A percentile compares a stretch with the other conserved stretches of the same genome.
Conservation (phyloP, 768 basidiomycete species). For the Amylocystis lapponica region DNA sequence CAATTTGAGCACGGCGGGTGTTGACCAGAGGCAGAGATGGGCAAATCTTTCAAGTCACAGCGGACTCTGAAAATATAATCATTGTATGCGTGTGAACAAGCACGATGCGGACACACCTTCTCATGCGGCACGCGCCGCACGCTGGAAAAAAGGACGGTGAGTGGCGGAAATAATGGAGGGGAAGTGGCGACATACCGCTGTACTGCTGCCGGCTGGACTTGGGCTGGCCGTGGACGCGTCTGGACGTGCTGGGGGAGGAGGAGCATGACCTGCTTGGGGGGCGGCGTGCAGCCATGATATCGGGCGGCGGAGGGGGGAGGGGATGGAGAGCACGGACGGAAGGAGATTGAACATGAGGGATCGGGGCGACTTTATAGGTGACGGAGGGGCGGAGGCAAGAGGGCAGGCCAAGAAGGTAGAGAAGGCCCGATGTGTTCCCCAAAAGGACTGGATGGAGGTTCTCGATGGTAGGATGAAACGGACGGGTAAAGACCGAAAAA, state of each 20-base stretch:
- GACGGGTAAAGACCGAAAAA: too few relatives aligned
- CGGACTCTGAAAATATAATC: slow-evolving; percentile 54
- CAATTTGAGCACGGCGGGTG: slow-evolving; percentile 78
- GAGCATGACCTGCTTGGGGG: slow-evolving; percentile 14
- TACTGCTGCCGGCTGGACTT: slow-evolving; percentile 21
- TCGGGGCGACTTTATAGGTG: slow-evolving; percentile 12
- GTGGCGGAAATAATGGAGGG: slow-evolving; percentile 27
- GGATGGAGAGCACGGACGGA: slow-evolving; percentile 21
- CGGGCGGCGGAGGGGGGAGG: slow-evolving; percentile 23
- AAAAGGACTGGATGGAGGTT: too few relatives aligned
- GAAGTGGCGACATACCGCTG: slow-evolving; percentile 24
- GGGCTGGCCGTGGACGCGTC: slow-evolving; percentile 19
- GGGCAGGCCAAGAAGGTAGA: slow-evolving; percentile 11
- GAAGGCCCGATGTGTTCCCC: slow-evolving; percentile 5
- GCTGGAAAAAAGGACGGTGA: slow-evolving; percentile 68
- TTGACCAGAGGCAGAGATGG: slow-evolving; percentile 38
- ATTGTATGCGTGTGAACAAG: neutral
- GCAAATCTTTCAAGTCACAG: slow-evolving; percentile 87
- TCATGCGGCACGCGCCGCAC: slow-evolving; percentile 88
- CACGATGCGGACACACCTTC: slow-evolving; percentile 46
- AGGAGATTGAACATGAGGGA: slow-evolving; percentile 18
- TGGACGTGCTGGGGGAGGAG: slow-evolving; percentile 12
- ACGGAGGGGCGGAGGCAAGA: slow-evolving; percentile 8
- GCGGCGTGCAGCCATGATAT: slow-evolving; percentile 53
- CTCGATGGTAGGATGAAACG: too few relatives aligned